Base-by-base conservation (phyloP, 768 basidiomycete species). In the Boletus rufocinnamomeus region DNA sequence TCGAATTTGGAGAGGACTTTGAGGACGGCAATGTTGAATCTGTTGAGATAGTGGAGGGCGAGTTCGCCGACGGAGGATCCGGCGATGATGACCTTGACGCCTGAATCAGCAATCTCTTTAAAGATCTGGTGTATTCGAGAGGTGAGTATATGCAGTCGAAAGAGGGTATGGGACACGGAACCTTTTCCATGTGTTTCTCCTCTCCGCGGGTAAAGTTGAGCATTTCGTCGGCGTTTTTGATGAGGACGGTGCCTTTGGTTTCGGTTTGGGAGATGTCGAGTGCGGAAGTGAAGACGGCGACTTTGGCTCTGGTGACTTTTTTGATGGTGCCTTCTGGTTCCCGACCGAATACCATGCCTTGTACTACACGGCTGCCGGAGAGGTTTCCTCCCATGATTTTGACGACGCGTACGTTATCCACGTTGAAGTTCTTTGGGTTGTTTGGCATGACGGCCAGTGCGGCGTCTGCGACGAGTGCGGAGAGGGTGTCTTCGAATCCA, bases 1-100 rank as follows among this genome's bases (percentile, higher is more conserved):
- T 99, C 96, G 74, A 99, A 99, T 75, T 99, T 99, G 70, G 94
- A 97, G 57, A 96, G 84, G 30, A 98, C 93, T 74, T 97, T 98
- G 75, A 99, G 84, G 65, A 98, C 94, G 67, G 93, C 93, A 74
- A 99, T 93, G 77, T 86, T 81, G 79, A 91, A 82, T 54, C 95
- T 84, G 80, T 98, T 91, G 69, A 99, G 88, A 79, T 95, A 99
- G 77, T 99, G 97, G 58, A 97, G 79, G 2, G 95, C 94, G 56
- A 99, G 91, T 69, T 99, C 97, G 64, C 95, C 96, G 63, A 99
- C 83, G 43, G 85, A 85, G 10, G 94, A 89, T 21, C 97, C 97
- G 16, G 93, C 96, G 63, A 99, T 84, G 79, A 99, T 86, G 63
- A 98, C 83, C 71, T 89, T 92, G 67, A 99, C 88, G 44, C 96